Base-by-base conservation (phyloP, 352 stramenopile genomes). In the Poterioochromonas sp. region DNA sequence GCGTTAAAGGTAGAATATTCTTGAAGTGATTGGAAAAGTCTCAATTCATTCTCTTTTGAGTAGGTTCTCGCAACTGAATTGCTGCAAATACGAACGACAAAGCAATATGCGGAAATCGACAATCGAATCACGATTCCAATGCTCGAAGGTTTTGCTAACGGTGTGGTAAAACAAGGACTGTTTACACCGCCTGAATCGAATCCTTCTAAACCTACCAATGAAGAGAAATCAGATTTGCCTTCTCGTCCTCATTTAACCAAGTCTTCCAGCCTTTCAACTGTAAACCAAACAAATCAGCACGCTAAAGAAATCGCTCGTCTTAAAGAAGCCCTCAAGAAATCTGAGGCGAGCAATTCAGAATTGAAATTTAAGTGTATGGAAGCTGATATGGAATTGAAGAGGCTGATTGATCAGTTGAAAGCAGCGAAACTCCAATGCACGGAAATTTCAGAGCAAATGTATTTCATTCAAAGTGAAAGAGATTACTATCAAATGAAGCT, bases 401-500 rank as follows among this genome's bases (percentile, higher is more conserved):
- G 76, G 22, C 41, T 79, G 22, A 65, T 34, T 1, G 70, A 70
- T 1, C 22, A 64, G 35, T 20, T 79, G 11, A 76, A 80, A 34
- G 34, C 1, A 0, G 18, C 5, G 1, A 3, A 32, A n/a, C 40
- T 26, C 35, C 64, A 79, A 39, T 22, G 18, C 11, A 49, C 54
- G 39, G 15, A 80, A 39, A 40, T 63, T 26, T 49, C 35, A 29
- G 70, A 80, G 15, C 63, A 51, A n/a, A 26, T 68, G 35, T 32
- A 65, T 54, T 29, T 80, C 8, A 40, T 47, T 29, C 41, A 51
- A 22, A 29, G 22, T 40, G 76, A 80, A 18, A 1, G 34, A 5
- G 76, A 80, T 32, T 80, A 74, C 35, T 80, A 80, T 60, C 32
- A 29, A 44, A 29, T 44, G 62, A 71, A 71, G 34, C 39, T 20